Percentiles rank a stretch among this genome's conserved stretches.
Conservation (phyloP, 805 yeast species). For the Phaffomyces thermotolerans region DNA sequence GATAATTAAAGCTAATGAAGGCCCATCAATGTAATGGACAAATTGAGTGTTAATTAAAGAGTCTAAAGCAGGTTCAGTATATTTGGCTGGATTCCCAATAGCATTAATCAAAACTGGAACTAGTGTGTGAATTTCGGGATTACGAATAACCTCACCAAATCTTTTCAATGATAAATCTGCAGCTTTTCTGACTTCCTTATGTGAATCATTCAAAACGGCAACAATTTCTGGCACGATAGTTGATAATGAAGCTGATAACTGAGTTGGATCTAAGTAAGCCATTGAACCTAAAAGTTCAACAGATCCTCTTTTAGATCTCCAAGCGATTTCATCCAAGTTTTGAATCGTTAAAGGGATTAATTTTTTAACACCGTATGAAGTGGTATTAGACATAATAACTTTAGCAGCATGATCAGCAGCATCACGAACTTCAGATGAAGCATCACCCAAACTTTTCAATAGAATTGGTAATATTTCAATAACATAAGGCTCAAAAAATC, state of each 20-base stretch:
- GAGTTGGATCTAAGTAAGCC: slow-evolving; percentile 96
- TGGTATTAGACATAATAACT: slow-evolving; percentile 82
- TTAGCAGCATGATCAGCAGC: slow-evolving; percentile 86
- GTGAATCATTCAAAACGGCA: slow-evolving; percentile 88
- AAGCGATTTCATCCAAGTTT: slow-evolving; percentile 79
- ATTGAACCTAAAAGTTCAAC: slow-evolving; percentile 93
- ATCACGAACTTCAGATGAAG: slow-evolving; percentile 75
- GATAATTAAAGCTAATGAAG: slow-evolving; percentile 89
- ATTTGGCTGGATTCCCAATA: slow-evolving; percentile 89
- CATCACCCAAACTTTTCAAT: slow-evolving; percentile 78
- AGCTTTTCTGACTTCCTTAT: slow-evolving; percentile 93
- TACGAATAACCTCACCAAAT: slow-evolving; percentile 94
- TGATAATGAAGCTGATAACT: slow-evolving; percentile 81
- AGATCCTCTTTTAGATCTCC: slow-evolving; percentile 97
- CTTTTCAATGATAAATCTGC: slow-evolving; percentile 84
- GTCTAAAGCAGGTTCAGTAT: slow-evolving; percentile 84
- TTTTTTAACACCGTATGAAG: slow-evolving; percentile 85
- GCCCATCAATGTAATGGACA: slow-evolving; percentile 97
- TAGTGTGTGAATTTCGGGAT: slow-evolving; percentile 90
- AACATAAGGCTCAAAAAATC: slow-evolving; percentile 88
- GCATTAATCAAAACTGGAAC: slow-evolving; percentile 87
- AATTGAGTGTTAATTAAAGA: slow-evolving; percentile 84
- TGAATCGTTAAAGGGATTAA: slow-evolving; percentile 86
- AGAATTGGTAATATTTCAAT: slow-evolving; percentile 80
- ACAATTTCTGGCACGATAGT: slow-evolving; percentile 94